phyloP scores from a whole-genome alignment of 73 alveolate genomes.

The Paramecium sexaurelia region DNA sequence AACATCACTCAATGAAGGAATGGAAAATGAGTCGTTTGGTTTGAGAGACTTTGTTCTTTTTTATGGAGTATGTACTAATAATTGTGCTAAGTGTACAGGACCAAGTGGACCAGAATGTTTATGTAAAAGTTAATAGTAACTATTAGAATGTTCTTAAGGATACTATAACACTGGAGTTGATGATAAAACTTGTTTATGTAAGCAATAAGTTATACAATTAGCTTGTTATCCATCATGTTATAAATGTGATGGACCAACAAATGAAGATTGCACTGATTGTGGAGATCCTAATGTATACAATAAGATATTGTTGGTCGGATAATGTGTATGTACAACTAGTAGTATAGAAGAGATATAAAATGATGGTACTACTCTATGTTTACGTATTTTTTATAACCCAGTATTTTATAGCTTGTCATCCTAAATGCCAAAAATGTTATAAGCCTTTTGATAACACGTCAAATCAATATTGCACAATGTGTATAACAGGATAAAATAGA shows the following conservation, averaged over 20 bases:
- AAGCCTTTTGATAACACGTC: not conserved
- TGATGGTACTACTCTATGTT: not conserved
- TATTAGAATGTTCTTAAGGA: no score
- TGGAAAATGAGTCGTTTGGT: not conserved
- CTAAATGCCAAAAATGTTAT: not conserved
- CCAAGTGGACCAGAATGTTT: not conserved
- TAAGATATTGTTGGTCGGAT: not conserved
- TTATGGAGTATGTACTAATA: not conserved
- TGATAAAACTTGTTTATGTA: no score
- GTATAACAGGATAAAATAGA: not conserved
- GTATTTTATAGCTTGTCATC: not conserved
- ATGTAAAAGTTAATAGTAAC: not conserved
- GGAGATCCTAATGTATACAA: not conserved
- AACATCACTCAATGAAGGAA: not conserved
- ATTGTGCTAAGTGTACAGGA: constrained; percentile 40
- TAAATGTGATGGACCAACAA: not conserved
- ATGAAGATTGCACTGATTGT: not conserved
- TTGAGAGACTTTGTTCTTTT: not conserved
- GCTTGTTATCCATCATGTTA: not conserved
- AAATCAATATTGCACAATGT: not conserved
- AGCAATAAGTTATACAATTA: no score
- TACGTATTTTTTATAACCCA: not conserved
- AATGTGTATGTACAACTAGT: not conserved
- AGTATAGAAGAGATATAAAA: not conserved
- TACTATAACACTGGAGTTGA: no score